These are phyloP conservation scores for Tagetes erecta DNA, from an alignment of 129 eudicot species.

Conservation along the genomic window DNA sequence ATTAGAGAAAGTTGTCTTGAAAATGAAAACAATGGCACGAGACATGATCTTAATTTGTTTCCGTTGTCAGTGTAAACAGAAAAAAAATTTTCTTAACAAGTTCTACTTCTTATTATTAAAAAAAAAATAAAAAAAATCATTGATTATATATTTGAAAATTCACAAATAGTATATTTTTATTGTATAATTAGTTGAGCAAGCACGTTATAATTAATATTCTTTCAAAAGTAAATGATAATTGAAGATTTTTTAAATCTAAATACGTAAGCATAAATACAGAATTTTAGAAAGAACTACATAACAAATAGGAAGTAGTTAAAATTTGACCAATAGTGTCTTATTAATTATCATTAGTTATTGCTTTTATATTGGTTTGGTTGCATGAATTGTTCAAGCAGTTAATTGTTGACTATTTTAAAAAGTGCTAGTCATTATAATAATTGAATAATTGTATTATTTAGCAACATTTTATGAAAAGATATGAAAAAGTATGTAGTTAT, in stretches of 20 bases:
- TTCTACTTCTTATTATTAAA: too few species aligned
- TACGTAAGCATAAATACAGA: slow-evolving; percentile 10
- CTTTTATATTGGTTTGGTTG: slow-evolving; percentile 35
- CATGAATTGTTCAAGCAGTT: slow-evolving; percentile 23
- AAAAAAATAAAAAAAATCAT: too few species aligned
- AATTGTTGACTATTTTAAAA: slow-evolving; percentile 26
- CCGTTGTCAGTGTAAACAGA: too few species aligned
- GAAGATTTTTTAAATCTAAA: background rate
- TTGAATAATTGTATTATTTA: background rate
- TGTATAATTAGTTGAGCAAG: background rate
- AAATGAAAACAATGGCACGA: too few species aligned
- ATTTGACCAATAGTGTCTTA: slow-evolving; percentile 18
- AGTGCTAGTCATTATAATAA: slow-evolving; percentile 10
- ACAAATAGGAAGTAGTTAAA: slow-evolving; percentile 28
- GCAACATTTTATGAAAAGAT: background rate
- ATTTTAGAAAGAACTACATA: slow-evolving; percentile 11
- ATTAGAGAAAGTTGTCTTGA: too few species aligned
- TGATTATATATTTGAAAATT: background rate
- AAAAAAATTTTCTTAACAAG: too few species aligned
- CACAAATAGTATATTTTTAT: background rate
- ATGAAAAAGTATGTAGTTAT: background rate
- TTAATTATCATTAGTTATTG: slow-evolving; percentile 11
- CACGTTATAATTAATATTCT: background rate
- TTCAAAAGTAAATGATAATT: background rate
- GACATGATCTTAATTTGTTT: too few species aligned